Evolutionary conservation across 2,329 filamentous ascomycete genomes (phyloP), one percentile per base, ranked within the genome.

Genomic region (Curvularia hawaiiensis): DNA sequence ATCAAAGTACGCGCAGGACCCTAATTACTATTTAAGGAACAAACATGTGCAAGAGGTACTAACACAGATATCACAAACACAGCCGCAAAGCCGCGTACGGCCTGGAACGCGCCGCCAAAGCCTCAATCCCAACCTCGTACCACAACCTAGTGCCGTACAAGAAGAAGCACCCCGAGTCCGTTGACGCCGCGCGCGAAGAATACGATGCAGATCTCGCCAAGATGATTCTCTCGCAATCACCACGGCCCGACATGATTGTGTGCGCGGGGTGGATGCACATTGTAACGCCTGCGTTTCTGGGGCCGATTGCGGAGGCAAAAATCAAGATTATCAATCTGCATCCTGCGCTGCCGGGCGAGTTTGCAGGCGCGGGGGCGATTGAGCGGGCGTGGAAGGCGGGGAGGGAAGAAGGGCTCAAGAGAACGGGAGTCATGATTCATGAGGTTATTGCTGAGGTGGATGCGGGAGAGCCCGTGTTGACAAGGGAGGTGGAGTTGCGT

Each of bases 241-340:
- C 69, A 0, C 60, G 58, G 1, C 91, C 92, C 0, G 85, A 93
- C 53, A 77, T 96, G 53, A 86, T 96, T 48, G 88, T 95, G 9
- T 90, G 92, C 64, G 88, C 75, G 0, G 92, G 92, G 2, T 96
- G 90, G 84, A 96, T 96, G 91, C 88, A 95, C 74, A 88, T 96
- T 56, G 84, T 96, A 48, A 88, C 87, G 0, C 80, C 81, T 2
- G 79, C 81, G 1, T 95, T 96, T 73, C 79, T 96, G 47, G 81
- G 84, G 9, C 90, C 91, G 2, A 72, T 96, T 8, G 82, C 85
- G 33, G 78, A 75, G 12, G 85, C 82, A 0, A 83, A 83, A 0
- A 81, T 94, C 35, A 84, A 82, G 24, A 87, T 94, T 44, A 93
- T 96, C 69, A 96, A 96, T 72, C 77, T 96, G 40, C 92, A 96